Evolutionary conservation across 228 moss, liverwort and hornwort genomes (phyloP), one percentile per base, ranked within the genome.

Genomic region (Sphagnum fallax): DNA sequence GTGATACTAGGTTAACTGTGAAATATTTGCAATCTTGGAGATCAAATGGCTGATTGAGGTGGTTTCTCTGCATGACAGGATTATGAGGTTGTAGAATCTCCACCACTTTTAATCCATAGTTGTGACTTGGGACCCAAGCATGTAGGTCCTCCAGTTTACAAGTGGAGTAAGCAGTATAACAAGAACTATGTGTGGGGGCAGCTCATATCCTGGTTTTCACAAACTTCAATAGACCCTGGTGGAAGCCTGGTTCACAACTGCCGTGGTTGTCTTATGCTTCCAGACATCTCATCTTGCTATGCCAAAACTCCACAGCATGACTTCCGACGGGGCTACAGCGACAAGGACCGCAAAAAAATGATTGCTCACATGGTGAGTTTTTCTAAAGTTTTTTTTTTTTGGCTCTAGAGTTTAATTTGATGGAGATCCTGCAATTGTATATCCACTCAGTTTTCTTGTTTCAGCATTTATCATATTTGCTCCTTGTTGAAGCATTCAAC

Each of bases 181-280:
- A 94, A 88, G 71, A 91, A 92, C 59, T 98, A 98, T 77, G 85
- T 92, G 8, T 94, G 94, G 94, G 98, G 98, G 64, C 98, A 98
- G 71, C 79, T 98, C 67, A 93, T 98, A 52, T 82, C 92, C 62
- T 98, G 98, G 98, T 98, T 88, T 70, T 89, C 89, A 73, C 98
- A 98, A 80, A 93, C 87, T 61, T 90, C 86, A 63, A 66, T 85
- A 64, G 92, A 93, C 75, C 98, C 98, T 70, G 98, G 93, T 78
- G 88, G 88, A 49, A 90, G 90, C 68, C 83, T 98, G 70, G 76
- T 84, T 4, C 92, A 92, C 60, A 91, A 93, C 66, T 82, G 87
- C 53, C 93, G 94, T 13, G 98, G 98, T 72, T 98, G 98, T 72
- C 92, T 98, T 51, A 84, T 84, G 73, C 84, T 98, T 77, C 98